Evolutionary conservation across 768 basidiomycete species (phyloP).

Genomic region (Strobilomyces confusus): DNA sequence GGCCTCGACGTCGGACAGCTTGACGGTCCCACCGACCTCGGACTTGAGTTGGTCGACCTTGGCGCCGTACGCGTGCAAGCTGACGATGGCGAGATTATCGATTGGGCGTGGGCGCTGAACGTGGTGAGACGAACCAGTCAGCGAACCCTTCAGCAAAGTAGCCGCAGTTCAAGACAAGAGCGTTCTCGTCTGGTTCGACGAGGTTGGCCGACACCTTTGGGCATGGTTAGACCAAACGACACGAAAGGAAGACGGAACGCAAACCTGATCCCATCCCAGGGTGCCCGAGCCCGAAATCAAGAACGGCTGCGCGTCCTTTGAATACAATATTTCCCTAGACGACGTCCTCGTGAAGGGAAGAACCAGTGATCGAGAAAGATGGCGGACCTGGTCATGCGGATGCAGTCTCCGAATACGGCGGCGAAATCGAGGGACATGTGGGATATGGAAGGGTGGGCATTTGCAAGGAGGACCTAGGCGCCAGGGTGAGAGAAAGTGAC

Average conservation of each 20-base stretch:
- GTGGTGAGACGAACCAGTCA: conserved; percentile 58
- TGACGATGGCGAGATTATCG: conserved; percentile 23
- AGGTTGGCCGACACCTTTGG: conserved; percentile 83
- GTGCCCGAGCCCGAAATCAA: conserved; percentile 94
- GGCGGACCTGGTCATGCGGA: conserved; percentile 71
- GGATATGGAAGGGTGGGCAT: conserved; percentile 87
- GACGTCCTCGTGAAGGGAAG: not conserved
- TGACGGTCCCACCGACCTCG: conserved; percentile 73
- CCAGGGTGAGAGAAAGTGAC: not conserved
- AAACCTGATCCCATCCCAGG: conserved; percentile 91
- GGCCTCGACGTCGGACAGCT: conserved; percentile 52
- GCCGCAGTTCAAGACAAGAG: conserved; percentile 81
- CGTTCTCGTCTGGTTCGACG: conserved; percentile 74
- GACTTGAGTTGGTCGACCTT: conserved; percentile 82
- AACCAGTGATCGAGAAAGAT: not conserved
- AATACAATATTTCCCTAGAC: conserved; percentile 68
- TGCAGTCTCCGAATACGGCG: conserved; percentile 81
- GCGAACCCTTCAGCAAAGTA: conserved; percentile 93
- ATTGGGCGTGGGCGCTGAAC: not conserved
- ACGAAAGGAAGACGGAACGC: conserved; percentile 11
- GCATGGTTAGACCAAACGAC: not conserved
- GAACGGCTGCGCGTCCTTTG: conserved; percentile 82
- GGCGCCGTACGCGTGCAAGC: conserved; percentile 85
- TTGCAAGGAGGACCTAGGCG: conserved; percentile 78
- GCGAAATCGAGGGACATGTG: conserved; percentile 90